Percentiles rank a stretch among this genome's conserved stretches.
These are phyloP conservation scores for Lagenidium giganteum DNA, from an alignment of 352 stramenopile species.

Conservation along the genomic window DNA sequence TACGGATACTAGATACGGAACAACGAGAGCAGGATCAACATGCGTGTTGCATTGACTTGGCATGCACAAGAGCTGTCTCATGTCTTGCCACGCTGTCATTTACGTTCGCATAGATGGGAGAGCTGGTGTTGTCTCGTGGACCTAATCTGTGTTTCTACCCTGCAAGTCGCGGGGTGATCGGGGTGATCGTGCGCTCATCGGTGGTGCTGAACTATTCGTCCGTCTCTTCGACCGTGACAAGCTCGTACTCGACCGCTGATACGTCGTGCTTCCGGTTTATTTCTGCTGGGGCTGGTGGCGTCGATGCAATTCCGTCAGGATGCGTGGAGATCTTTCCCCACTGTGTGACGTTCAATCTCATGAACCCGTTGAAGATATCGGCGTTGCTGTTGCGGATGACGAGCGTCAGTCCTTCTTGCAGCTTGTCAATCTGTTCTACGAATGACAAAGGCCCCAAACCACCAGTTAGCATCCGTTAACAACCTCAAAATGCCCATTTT, in stretches of 20 bases:
- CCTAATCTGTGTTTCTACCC: too few relatives aligned
- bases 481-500: slow-evolving; percentile 1
- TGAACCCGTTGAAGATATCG: slow-evolving; percentile 83
- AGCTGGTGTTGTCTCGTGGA: too few relatives aligned
- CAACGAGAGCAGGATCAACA: too few relatives aligned
- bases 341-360: slow-evolving; percentile 80
- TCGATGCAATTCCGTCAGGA: slow-evolving; percentile 72
- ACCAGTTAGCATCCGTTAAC: slow-evolving; percentile 1
- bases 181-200: not conserved
- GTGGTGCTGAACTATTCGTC: slow-evolving; percentile 3
- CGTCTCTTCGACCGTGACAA: slow-evolving; percentile 67
- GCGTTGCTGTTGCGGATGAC: slow-evolving; percentile 81
- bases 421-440: slow-evolving; percentile 72
- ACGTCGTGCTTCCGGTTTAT: slow-evolving; percentile 69
- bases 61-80: too few relatives aligned
- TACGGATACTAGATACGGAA: too few relatives aligned
- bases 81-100: too few relatives aligned
- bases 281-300: slow-evolving; percentile 36
- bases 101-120: too few relatives aligned
- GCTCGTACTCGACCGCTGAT: slow-evolving; percentile 79
- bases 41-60: too few relatives aligned
- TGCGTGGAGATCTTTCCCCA: slow-evolving; percentile 76
- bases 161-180: too few relatives aligned
- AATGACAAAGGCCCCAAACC: slow-evolving; percentile 1
- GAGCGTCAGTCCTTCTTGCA: slow-evolving; percentile 45